Evolutionary conservation across 2,329 filamentous ascomycete genomes (phyloP).

Genomic region (Nannizzia gypsea): DNA sequence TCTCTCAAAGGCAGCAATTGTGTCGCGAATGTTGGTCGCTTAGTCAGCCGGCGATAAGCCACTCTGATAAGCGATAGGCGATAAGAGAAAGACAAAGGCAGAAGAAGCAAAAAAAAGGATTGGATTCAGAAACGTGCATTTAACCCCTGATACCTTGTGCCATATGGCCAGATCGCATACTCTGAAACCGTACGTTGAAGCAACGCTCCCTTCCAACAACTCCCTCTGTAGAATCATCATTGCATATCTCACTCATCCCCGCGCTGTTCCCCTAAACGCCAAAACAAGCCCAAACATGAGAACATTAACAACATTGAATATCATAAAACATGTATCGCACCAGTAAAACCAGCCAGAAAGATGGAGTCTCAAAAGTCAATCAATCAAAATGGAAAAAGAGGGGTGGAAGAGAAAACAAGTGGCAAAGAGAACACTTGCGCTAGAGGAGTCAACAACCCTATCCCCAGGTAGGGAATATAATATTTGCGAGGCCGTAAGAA

Average conservation of each 20-base stretch:
- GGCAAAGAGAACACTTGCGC: not conserved
- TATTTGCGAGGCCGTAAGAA: not conserved
- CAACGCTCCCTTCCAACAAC: not conserved
- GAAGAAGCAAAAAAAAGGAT: not conserved
- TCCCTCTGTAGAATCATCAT: not conserved
- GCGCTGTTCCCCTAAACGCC: not conserved
- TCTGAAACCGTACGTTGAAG: not conserved
- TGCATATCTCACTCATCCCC: not conserved
- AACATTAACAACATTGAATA: not conserved
- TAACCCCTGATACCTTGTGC: not conserved
- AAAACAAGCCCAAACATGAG: not conserved
- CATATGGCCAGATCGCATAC: not conserved
- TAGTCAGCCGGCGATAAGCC: not conserved
- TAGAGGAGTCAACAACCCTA: not conserved
- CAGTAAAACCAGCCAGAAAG: not conserved
- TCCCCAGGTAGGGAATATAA: not conserved
- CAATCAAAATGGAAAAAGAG: not conserved
- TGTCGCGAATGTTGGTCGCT: not conserved
- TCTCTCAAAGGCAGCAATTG: not conserved
- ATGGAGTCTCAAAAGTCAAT: not conserved
- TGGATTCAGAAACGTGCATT: not conserved
- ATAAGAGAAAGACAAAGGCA: not conserved
- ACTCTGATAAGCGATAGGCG: not conserved
- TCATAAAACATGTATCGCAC: not conserved
- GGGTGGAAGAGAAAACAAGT: not conserved